Evolutionary conservation across 108 stramenopile genomes (phyloP), one percentile per base, ranked within the genome.

Genomic region (Skeletonema costatum): DNA sequence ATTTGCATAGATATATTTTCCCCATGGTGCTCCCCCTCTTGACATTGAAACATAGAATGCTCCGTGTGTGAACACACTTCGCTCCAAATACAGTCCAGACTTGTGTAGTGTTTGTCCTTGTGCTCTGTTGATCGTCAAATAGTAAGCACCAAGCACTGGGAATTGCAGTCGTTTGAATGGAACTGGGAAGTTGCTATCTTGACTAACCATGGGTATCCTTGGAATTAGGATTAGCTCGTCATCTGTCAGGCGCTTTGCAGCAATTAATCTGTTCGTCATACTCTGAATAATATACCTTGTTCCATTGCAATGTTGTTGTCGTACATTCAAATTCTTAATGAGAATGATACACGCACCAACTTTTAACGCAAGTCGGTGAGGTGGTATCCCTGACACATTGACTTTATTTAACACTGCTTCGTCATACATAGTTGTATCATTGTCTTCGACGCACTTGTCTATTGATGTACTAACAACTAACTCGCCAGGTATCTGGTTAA

Each of bases 51-150:
- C 65, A 66, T 74, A 66, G 32, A 65, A 12, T 7, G 53, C 53
- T 19, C 73, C 73, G 12, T 74, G 64, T 19, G 50, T 31, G 51
- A 66, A 66, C 16, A 74, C 63, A 58, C 72, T 73, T 48, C 11
- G 44, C 10, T 36, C 61, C 5, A 73, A 17, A 16, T 50, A 44
- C 16, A 73, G 2, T 4, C 72, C 72, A 32, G 5, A 38, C 7
- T 17, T 30, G 12, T 46, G 4, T 7, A 53, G 50, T 21, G 64
- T 32, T 66, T 74, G 73, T 4, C 73, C 73, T 21, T 65, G 64
- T 2, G 64, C 46, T 19, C 64, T 56, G 33, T 74, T 74, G 41
- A 74, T 31, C 10, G 73, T 66, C 9, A 74, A 25, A 56, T 74
- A 74, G 36, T 74, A 74, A 32, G 70, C 70, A 16, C 35, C 36